phyloP scores from a whole-genome alignment of 257 asterid genomes.

The Solanum medicagineum region DNA sequence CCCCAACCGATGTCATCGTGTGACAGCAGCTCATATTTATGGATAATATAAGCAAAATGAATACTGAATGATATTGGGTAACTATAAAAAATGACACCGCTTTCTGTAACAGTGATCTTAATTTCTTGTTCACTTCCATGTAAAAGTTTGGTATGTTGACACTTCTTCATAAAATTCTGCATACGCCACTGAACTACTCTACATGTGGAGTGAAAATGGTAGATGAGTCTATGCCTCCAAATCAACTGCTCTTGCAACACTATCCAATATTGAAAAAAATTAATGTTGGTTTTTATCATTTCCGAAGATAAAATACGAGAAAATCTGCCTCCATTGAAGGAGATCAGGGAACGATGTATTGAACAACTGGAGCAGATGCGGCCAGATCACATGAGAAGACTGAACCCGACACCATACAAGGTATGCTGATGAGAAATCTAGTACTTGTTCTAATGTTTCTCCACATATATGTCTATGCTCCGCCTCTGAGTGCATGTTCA shows the following conservation, averaged over 20 bases:
- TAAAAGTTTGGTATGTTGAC: not conserved
- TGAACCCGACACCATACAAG: constrained; percentile 99
- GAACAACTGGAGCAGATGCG: constrained; percentile 77
- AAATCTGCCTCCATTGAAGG: constrained; percentile 45
- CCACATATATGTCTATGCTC: not conserved
- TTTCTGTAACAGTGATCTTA: not conserved
- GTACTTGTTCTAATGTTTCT: not conserved
- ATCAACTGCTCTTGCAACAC: not conserved
- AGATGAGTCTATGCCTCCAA: not conserved
- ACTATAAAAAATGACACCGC: not conserved
- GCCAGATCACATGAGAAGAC: constrained; percentile 92
- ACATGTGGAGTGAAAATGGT: not conserved
- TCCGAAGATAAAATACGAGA: constrained; percentile 52
- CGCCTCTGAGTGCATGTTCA: not conserved
- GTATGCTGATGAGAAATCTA: constrained; percentile 11
- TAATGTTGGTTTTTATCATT: not conserved
- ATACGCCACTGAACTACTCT: not conserved
- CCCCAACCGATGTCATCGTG: not conserved
- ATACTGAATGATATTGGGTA: not conserved
- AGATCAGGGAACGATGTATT: constrained; percentile 62
- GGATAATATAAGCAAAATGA: not conserved
- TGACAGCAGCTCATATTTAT: not conserved
- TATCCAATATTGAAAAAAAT: not conserved
- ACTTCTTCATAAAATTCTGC: not conserved
- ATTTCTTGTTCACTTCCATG: not conserved